phyloP scores from a whole-genome alignment of 164 flowering plant genomes.

The Kalanchoe fedtschenkoi region DNA sequence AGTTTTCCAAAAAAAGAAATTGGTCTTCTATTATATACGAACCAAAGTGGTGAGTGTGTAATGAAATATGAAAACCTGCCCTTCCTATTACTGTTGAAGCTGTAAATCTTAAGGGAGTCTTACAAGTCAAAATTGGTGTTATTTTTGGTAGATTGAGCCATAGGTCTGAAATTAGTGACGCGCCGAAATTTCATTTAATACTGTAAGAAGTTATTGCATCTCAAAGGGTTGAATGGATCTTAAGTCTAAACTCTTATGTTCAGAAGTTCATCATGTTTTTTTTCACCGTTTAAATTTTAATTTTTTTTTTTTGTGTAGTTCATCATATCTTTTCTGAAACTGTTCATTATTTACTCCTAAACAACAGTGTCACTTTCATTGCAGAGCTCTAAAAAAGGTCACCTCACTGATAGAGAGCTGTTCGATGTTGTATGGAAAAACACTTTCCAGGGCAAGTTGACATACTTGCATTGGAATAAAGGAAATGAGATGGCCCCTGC shows the following conservation, averaged over 20 bases:
- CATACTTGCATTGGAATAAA: slow-evolving; percentile 6
- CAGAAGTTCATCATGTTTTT: background rate
- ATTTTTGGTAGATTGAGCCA: background rate
- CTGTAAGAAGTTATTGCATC: no score
- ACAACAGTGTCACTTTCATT: background rate
- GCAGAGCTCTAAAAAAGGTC: background rate
- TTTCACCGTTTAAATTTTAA: background rate
- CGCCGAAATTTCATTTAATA: no score
- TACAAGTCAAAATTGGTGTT: background rate
- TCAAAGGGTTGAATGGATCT: background rate
- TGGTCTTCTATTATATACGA: no score
- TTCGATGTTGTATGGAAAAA: slow-evolving; percentile 1
- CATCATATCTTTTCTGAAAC: background rate
- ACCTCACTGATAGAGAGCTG: background rate
- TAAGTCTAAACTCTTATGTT: background rate
- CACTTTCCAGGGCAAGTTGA: slow-evolving; percentile 4
- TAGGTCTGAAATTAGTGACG: background rate
- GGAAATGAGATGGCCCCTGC: slow-evolving; percentile 5
- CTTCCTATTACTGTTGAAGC: background rate
- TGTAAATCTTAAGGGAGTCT: background rate
- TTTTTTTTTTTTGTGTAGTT: background rate
- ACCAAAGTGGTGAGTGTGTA: no score
- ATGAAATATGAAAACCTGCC: background rate
- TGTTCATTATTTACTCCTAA: background rate
- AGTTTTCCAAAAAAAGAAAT: no score